Base-by-base conservation (phyloP, 352 stramenopile genomes). In the Globisporangium splendens region DNA sequence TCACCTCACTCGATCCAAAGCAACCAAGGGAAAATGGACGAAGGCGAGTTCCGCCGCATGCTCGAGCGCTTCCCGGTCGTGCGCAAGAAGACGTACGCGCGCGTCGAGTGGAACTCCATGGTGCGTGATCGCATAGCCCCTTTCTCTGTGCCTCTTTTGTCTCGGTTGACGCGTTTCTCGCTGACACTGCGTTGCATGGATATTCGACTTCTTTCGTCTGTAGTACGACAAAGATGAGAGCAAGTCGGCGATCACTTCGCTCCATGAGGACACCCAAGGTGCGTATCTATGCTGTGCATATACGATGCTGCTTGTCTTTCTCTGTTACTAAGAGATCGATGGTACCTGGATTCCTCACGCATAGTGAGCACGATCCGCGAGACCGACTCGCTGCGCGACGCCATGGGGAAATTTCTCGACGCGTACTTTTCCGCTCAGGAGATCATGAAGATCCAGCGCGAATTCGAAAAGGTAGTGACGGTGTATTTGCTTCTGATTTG, bases 41-140 rank as follows among this genome's bases (percentile, higher is more conserved):
- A 89, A 18, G 31, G 33, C 58, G 80, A 90, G 71, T 92, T 92
- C 71, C 61, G 69, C 64, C 70, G 71, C 38, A 61, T 83, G 72
- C 65, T 92, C 46, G 83, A 84, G 68, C 72, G 73, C 65, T 92
- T 86, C 72, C 83, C 83, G 0, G 73, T 91, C 35, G 83, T 91
- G 70, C 83, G 83, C 58, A 90, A 87, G 66, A 83, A 85, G 71
- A 92, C 78, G 41, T 73, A 88, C 61, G 75, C 68, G 58, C 83
- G 80, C 53, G 83, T 91, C 41, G 78, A 92, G 69, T 92, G 83
- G 83, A 92, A 92, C 56, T 71, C 77, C 31, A 74, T 88, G 66
- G 83, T 88, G 33, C 13, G 67, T 76, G 28, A 8, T 24, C 14
- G 3, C 13, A 14, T n/a, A 13, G 21, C 11, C 2, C 35, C 17